Evolutionary conservation across 148 eudicot species (phyloP).

Genomic region (Fagopyrum esculentum): DNA sequence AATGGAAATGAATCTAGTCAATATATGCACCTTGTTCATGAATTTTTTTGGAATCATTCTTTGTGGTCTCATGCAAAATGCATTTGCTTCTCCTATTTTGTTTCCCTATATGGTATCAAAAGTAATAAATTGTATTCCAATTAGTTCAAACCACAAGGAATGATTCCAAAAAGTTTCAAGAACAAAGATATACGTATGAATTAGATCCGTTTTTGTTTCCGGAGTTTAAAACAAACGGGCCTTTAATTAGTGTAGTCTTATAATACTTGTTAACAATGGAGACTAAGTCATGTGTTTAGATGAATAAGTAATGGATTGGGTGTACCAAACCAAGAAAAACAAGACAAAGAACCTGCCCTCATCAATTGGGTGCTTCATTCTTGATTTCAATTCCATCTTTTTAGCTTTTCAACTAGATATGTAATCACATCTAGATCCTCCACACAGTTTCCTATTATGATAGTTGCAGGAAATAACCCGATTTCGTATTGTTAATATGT

Average conservation of each 20-base stretch:
- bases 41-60: no score
- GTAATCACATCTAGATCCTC: not conserved
- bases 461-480: no score
- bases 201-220: not conserved
- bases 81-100: no score
- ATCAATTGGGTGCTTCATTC: not conserved
- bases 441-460: not conserved
- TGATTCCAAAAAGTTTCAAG: no score
- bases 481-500: no score
- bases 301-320: not conserved
- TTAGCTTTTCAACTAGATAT: not conserved
- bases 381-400: not conserved
- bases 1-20: no score
- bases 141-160: no score
- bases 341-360: not conserved
- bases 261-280: not conserved
- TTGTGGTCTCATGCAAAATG: no score
- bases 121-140: no score
- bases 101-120: no score
- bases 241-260: not conserved
- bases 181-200: not conserved
- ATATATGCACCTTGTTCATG: no score
- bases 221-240: not conserved
- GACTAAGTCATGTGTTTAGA: not conserved
- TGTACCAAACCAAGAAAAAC: conserved; percentile 1